These are phyloP conservation scores for Pleurotus platypus DNA, from an alignment of 768 basidiomycete genomes.

Conservation along the genomic window DNA sequence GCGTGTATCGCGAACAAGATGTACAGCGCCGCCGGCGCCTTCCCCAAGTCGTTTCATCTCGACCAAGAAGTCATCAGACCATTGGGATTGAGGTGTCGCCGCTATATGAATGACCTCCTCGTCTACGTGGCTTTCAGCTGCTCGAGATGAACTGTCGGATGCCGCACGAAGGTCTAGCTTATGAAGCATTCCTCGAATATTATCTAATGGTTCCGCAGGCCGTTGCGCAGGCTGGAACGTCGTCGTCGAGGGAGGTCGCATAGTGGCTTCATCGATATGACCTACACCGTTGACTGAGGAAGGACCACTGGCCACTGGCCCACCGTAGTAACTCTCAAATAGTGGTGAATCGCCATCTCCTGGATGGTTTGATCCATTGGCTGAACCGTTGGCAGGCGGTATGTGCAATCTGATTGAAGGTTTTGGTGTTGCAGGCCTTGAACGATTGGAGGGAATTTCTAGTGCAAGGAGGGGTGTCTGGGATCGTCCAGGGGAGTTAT, in stretches of 20 bases:
- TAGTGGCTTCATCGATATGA: constrained; percentile 37
- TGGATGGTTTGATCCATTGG: constrained; percentile 13
- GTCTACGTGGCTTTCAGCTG: constrained; percentile 13
- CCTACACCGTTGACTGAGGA: constrained; percentile 19
- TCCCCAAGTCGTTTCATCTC: constrained; percentile 82
- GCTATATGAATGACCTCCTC: constrained; percentile 18
- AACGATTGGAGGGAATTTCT: constrained; percentile 21
- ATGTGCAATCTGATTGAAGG: constrained; percentile 27
- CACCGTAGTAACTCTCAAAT: constrained; percentile 40
- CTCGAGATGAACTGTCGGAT: constrained; percentile 11
- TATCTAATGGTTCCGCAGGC: constrained; percentile 29
- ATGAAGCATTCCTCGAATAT: constrained; percentile 34
- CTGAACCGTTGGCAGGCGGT: constrained; percentile 17
- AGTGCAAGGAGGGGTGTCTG: constrained; percentile 24
- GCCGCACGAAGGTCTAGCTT: constrained; percentile 29
- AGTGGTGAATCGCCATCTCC: constrained; percentile 22
- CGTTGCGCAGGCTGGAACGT: constrained; percentile 20
- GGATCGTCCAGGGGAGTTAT: constrained; percentile 22
- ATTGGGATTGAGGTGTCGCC: constrained; percentile 32
- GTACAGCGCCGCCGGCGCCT: constrained; percentile 94
- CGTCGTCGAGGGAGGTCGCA: constrained; percentile 29
- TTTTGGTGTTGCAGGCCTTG: constrained; percentile 26
- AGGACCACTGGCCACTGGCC: constrained; percentile 26
- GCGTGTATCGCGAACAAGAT: constrained; percentile 85
- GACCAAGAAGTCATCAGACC: constrained; percentile 72